Evolutionary conservation across 2,329 filamentous ascomycete genomes (phyloP), one percentile per base, ranked within the genome.

Genomic region (Microdochium paspali): DNA sequence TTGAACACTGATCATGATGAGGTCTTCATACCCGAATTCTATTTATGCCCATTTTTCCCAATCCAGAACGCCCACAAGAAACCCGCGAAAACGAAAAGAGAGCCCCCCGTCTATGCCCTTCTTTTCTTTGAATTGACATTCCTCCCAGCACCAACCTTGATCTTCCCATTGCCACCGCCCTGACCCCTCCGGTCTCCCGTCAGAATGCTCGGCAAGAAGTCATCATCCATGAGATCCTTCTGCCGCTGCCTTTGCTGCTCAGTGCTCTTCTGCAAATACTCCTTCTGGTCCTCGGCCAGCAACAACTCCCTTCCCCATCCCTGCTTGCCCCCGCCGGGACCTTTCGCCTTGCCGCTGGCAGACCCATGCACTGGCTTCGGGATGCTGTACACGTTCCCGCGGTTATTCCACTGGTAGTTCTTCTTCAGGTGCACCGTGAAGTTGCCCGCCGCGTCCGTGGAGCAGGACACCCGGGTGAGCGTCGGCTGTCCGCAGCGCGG

Each of bases 381-480:
- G 42, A 98, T 82, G 63, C 89, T 94, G 72, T 85, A 98, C 31
- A 88, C 80, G 65, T 96, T 93, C 46, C 93, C 93, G 23, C 90
- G 79, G 56, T 85, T 95, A 68, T 95, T 97, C 84, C 85, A 95
- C 68, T 96, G 89, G 74, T 93, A 95, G 66, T 95, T 95, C 66
- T 83, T 84, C 74, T 95, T 95, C 50, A 98, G 73, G 62, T 96
- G 87, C 50, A 98, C 68, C 50, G 78, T 82, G 70, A 96, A 94
- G 57, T 84, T 80, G 46, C 93, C 93, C 45, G 82, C 77, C 24
- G 81, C 73, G 58, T 90, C 84, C 3, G 90, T 96, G 24, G 85
- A 86, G 74, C 90, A 96, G 23, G 85, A 85, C 0, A 90, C 86
- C 52, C 91, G 82, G 7, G 85, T 89, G 23, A 98, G 75, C 0